Percentiles rank a stretch among this genome's conserved stretches.
Conservation (phyloP, 1,284 basidiomycete genomes). For the Apiotrichum siamense region DNA sequence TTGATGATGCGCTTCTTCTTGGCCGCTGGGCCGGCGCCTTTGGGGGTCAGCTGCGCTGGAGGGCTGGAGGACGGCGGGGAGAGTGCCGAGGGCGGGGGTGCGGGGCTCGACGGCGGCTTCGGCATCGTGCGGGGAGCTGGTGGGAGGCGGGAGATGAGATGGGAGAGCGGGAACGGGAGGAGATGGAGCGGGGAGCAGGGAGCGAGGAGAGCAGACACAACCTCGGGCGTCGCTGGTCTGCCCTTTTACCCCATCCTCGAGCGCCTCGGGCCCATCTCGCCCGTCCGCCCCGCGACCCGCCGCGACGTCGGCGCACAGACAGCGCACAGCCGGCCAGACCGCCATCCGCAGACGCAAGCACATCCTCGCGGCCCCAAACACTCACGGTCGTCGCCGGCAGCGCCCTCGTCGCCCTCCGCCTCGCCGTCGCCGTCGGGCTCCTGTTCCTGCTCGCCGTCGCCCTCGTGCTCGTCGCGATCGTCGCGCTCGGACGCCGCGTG, state of each 20-base stretch:
- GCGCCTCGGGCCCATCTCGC: too few relatives aligned
- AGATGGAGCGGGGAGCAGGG: too few relatives aligned
- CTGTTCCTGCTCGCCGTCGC: too few relatives aligned
- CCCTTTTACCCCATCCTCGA: too few relatives aligned
- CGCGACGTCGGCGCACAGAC: too few relatives aligned
- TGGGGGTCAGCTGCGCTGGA: not conserved
- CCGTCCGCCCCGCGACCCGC: too few relatives aligned
- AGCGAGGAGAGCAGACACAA: too few relatives aligned
- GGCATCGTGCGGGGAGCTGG: not conserved
- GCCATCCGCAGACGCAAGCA: not conserved
- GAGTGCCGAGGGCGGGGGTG: not conserved
- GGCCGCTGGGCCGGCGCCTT: not conserved
- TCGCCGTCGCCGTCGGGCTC: constrained; percentile 4
- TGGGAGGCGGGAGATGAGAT: not conserved
- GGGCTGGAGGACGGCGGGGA: not conserved
- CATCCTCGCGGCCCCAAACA: not conserved
- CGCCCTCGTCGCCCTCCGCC: not conserved
- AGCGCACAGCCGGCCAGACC: too few relatives aligned
- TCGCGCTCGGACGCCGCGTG: not conserved
- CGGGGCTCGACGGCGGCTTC: not conserved
- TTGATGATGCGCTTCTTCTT: constrained; percentile 37
- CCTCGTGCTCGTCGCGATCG: too few relatives aligned
- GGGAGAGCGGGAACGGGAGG: not conserved
- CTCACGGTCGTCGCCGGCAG: not conserved
- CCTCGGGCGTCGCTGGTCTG: too few relatives aligned